Percentiles rank a stretch among this genome's conserved stretches.
Conservation (phyloP, 345 rosid genomes). For the Clarkia xantiana region DNA sequence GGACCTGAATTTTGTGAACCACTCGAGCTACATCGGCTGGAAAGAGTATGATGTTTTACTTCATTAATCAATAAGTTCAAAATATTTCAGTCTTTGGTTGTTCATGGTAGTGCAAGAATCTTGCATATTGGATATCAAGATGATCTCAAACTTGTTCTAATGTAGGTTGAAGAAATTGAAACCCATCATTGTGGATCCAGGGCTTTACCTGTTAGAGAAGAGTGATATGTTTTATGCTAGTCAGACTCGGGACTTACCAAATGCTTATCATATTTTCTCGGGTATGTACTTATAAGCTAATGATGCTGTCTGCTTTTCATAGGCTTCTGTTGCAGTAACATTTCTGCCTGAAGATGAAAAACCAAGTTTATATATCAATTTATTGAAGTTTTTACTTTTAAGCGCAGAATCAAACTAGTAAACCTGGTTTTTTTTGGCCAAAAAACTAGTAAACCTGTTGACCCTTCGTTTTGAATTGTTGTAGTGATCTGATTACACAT, state of each 20-base stretch:
- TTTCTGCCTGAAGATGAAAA: not conserved
- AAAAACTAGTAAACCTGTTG: too few relatives aligned
- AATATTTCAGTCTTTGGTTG: slow-evolving; percentile 3
- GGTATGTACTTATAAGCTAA: slow-evolving; percentile 20
- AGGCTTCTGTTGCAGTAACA: not conserved
- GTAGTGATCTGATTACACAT: too few relatives aligned
- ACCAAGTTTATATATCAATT: too few relatives aligned
- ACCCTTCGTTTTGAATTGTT: too few relatives aligned
- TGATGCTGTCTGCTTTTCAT: not conserved
- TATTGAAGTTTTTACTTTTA: too few relatives aligned
- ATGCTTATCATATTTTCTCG: slow-evolving; percentile 62
- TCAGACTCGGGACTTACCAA: slow-evolving; percentile 72
- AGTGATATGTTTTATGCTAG: slow-evolving; percentile 60
- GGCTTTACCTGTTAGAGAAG: slow-evolving; percentile 68
- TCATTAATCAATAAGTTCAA: not conserved
- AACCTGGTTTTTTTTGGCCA: too few relatives aligned
- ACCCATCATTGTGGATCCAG: slow-evolving; percentile 89
- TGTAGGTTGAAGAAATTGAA: slow-evolving; percentile 70
- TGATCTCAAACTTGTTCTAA: slow-evolving; percentile 4
- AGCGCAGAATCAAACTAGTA: too few relatives aligned
- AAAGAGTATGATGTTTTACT: slow-evolving; percentile 51
- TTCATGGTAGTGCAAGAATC: not conserved
- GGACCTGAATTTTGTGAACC: slow-evolving; percentile 72
- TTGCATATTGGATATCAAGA: not conserved
- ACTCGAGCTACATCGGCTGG: slow-evolving; percentile 83